phyloP scores from a whole-genome alignment of 495 filamentous ascomycete genomes.

The Aspergillus wentii region DNA sequence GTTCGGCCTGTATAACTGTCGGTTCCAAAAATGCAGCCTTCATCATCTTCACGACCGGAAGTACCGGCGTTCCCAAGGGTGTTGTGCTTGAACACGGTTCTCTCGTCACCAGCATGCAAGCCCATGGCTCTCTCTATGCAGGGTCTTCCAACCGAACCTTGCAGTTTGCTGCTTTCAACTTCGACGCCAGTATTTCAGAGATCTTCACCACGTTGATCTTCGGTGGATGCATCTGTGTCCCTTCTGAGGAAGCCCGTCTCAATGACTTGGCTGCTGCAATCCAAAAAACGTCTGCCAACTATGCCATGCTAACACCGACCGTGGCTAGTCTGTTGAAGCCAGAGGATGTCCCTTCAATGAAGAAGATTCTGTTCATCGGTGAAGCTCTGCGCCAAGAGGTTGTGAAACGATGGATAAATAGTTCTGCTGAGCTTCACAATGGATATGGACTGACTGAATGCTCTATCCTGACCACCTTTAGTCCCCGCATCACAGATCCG shows the following conservation, averaged over 20 bases:
- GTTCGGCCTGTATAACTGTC: too few relatives aligned
- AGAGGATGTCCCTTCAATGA: slow-evolving; percentile 26
- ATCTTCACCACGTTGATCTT: slow-evolving; percentile 51
- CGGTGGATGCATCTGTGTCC: slow-evolving; percentile 53
- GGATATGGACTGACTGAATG: slow-evolving; percentile 40
- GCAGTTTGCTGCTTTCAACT: slow-evolving; percentile 55
- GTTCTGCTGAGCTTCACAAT: slow-evolving; percentile 24
- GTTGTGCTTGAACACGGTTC: slow-evolving; percentile 37
- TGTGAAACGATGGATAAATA: slow-evolving; percentile 15
- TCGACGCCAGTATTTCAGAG: slow-evolving; percentile 54
- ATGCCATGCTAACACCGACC: slow-evolving; percentile 32
- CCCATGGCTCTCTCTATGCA: slow-evolving; percentile 15
- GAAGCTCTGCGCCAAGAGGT: slow-evolving; percentile 32
- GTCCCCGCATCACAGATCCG: too few relatives aligned
- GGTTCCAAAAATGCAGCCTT: slow-evolving; percentile 5
- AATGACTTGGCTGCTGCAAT: slow-evolving; percentile 24
- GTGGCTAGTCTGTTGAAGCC: slow-evolving; percentile 33
- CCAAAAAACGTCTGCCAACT: slow-evolving; percentile 24
- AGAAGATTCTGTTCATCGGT: slow-evolving; percentile 32
- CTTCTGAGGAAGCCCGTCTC: slow-evolving; percentile 39
- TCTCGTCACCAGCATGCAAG: too few relatives aligned
- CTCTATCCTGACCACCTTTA: slow-evolving; percentile 21
- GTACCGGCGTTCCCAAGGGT: slow-evolving; percentile 31
- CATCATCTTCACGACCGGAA: slow-evolving; percentile 26
- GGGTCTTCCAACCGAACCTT: slow-evolving; percentile 45